A percentile compares a stretch with the other conserved stretches of the same genome.
Evolutionary conservation across 495 filamentous ascomycete species (phyloP).

Genomic region (Penicillium dipodomyicola): DNA sequence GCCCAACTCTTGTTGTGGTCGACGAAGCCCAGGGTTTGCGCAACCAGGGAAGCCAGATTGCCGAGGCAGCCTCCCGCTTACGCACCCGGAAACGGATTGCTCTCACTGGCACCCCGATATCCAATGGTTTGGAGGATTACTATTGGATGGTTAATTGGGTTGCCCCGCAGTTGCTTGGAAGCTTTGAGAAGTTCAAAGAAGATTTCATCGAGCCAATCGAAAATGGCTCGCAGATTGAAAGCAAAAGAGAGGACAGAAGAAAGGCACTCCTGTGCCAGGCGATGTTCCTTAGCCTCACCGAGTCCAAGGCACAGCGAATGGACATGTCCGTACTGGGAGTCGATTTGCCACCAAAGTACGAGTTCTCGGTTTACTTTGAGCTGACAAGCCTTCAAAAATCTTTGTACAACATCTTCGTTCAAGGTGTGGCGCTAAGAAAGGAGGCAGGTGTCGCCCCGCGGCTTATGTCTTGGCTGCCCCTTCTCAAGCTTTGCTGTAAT

Average conservation of each 20-base stretch:
- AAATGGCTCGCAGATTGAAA: constrained; percentile 65
- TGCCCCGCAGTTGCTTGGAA: constrained; percentile 72
- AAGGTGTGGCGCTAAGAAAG: constrained; percentile 27
- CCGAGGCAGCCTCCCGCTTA: constrained; percentile 54
- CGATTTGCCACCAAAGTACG: constrained; percentile 68
- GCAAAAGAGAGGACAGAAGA: constrained; percentile 50
- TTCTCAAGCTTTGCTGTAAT: constrained; percentile 67
- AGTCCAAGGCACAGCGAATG: constrained; percentile 74
- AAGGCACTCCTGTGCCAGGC: constrained; percentile 62
- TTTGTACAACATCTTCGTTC: constrained; percentile 62
- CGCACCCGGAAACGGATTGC: constrained; percentile 73
- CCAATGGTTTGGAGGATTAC: constrained; percentile 81
- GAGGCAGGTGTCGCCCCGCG: constrained; percentile 17
- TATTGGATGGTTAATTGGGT: constrained; percentile 88
- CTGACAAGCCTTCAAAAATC: constrained; percentile 63
- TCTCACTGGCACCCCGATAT: constrained; percentile 81
- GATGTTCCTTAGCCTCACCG: constrained; percentile 67
- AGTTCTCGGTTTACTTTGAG: constrained; percentile 75
- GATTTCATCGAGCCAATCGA: constrained; percentile 72
- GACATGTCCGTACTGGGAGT: constrained; percentile 64
- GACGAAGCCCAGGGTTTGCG: constrained; percentile 88
- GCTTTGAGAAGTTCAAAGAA: constrained; percentile 58
- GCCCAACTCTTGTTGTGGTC: constrained; percentile 73
- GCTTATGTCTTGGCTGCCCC: constrained; percentile 51
- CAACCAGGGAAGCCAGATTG: constrained; percentile 52